These are phyloP conservation scores for Solanum arcanum DNA, from an alignment of 257 asterid genomes.

Conservation along the genomic window DNA sequence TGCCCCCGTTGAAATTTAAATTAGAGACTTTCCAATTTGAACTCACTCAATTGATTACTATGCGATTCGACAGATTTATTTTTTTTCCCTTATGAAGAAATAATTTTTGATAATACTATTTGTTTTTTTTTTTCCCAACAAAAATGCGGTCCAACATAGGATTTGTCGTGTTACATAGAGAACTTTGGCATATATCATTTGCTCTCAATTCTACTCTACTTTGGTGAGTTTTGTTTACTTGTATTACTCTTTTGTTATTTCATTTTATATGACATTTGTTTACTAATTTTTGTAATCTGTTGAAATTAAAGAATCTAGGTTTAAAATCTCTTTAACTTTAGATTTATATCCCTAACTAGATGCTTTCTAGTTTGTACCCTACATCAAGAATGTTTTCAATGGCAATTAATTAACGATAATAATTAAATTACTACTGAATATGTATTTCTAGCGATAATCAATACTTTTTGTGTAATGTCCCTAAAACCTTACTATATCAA, in stretches of 20 bases:
- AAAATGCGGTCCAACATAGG: constrained; percentile 51
- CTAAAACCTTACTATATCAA: background rate
- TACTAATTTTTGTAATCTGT: background rate
- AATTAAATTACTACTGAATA: no score
- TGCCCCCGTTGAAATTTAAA: background rate
- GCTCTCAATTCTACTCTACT: constrained; percentile 34
- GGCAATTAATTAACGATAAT: background rate
- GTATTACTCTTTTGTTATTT: background rate
- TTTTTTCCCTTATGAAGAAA: background rate
- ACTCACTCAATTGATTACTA: background rate
- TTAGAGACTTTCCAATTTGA: background rate
- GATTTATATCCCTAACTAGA: background rate
- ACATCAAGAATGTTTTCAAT: no score
- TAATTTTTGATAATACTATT: background rate
- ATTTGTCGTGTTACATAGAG: constrained; percentile 54
- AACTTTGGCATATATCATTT: constrained; percentile 52
- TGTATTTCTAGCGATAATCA: background rate
- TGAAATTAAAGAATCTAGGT: background rate
- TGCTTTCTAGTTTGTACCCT: background rate
- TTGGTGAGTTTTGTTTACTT: constrained; percentile 19
- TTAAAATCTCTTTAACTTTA: background rate
- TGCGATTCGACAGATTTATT: background rate
- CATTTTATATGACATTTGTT: background rate
- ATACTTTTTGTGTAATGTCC: background rate
- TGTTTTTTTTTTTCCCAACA: constrained; percentile 12